Evolutionary conservation across 2,329 filamentous ascomycete genomes (phyloP), one percentile per base, ranked within the genome.

Genomic region (Colletotrichum orbiculare): DNA sequence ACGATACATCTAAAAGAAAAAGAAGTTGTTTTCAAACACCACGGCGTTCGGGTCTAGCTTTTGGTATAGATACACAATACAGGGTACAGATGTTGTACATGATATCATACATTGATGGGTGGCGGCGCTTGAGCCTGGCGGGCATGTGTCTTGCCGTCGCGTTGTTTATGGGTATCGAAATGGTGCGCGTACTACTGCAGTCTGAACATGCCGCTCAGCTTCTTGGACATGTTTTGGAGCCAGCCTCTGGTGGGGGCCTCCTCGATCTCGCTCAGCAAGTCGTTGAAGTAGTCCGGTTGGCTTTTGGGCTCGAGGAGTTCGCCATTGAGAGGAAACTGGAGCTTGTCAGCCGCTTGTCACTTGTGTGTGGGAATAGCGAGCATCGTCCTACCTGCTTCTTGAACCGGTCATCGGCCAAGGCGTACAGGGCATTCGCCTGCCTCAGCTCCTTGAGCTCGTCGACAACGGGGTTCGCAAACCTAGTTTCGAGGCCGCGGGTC

Each of bases 1-100:
- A 74, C 91, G 85, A 76, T 97, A 96, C 75, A 87, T 98, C 68
- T 96, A 82, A 73, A 61, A 33, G 8, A 8, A 15, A n/a, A 41
- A 25, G 35, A 33, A n/a, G 9, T 49, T 46, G 34, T 9, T 35
- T 39, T 52, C 43, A 64, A 59, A 54, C 50, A 64, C 43, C 46
- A 47, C 2, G 64, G 53, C 48, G 53, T 57, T 50, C 38, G 45
- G 50, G 47, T 65, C 46, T 56, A 56, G 41, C 48, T 47, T 54
- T 59, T 48, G 67, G 60, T 62, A 65, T 66, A 67, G 64, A 66
- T 61, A 66, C 48, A 57, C 38, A 48, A 58, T 66, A 58, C 54
- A 63, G 46, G 39, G 52, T 55, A 69, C 68, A 65, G 39, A 17
- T 69, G 49, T 64, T 68, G 64, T 69, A 69, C 66, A 64, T 42